Evolutionary conservation across 202 grass and related monocot genomes (phyloP), one percentile per base, ranked within the genome.

Genomic region (Dendrocalamus latiflorus): DNA sequence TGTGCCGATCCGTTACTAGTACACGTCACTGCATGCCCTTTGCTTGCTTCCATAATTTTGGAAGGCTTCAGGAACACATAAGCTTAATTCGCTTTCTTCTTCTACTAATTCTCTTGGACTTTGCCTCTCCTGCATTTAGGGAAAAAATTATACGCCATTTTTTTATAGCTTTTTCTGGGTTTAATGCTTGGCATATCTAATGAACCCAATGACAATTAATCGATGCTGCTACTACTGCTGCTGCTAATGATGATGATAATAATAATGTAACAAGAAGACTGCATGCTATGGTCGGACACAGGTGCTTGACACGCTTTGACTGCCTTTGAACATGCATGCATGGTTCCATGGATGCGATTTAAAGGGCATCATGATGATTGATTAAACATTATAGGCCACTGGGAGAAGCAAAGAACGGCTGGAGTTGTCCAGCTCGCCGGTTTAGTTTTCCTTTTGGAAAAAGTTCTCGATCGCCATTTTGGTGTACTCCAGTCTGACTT

Each of bases 381-480:
- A 49, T 34, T 77, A 49, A 22, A 13, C 20, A 63, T 18, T 2
- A 6, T 43, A 15, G 26, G 33, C 37, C 47, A 75, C 17, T 67
- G 17, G 44, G 11, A 22, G 22, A 33, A 25, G 43, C 70, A 81
- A 87, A 76, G 85, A 81, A 87, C 43, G 85, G 71, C 78, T 36
- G 43, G 43, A 34, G 62, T 82, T 76, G 71, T 51, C 30, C 54
- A 43, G 48, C 30, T 71, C 34, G 6, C 41, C 51, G 6, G 42
- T 42, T 30, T 42, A 22, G 20, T 47, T 28, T 76, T 70, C 5
- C 8, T 33, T 82, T 69, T 16, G 1, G 41, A n/a, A 76, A 55
- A 76, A 21, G 53, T 0, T 4, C 43, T 30, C 2, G 28, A 30
- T 28, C 16, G 28, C 0, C 16, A 68, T 30, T 3, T 63, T 65